Conservation (phyloP, 148 eudicot species). For the Diospyros lotus region DNA sequence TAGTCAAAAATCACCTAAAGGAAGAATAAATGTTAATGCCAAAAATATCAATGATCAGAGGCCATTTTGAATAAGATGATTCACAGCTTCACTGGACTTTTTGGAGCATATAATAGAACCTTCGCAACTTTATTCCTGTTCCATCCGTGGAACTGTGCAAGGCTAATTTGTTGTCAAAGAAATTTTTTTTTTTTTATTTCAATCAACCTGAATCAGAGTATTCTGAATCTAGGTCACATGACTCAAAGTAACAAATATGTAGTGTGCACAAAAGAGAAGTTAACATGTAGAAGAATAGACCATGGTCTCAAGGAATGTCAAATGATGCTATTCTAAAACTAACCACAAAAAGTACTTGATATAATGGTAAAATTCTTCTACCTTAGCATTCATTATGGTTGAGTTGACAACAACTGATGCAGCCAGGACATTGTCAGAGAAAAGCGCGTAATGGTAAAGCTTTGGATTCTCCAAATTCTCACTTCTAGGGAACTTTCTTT, state of each 20-base stretch:
- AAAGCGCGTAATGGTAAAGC: slow-evolving; percentile 80
- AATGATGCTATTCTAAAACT: not conserved
- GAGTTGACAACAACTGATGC: slow-evolving; percentile 91
- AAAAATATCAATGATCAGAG: not conserved
- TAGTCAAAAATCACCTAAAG: not conserved
- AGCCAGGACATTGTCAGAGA: slow-evolving; percentile 79
- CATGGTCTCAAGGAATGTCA: not conserved
- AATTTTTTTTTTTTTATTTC: not conserved
- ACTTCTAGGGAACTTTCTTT: slow-evolving; percentile 61
- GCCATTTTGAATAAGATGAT: not conserved
- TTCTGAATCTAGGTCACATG: not conserved
- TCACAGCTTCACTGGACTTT: not conserved
- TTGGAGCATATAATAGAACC: not conserved
- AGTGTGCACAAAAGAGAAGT: not conserved
- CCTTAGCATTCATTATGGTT: slow-evolving; percentile 76
- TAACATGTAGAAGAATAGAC: not conserved
- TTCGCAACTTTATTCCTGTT: not conserved
- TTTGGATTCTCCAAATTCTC: slow-evolving; percentile 70
- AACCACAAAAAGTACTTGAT: not conserved
- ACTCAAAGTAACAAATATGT: too few species aligned
- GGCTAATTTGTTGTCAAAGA: not conserved
- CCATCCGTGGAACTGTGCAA: not conserved
- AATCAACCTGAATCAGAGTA: not conserved
- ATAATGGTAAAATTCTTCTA: slow-evolving; percentile 13
- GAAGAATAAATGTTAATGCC: not conserved